Evolutionary conservation across 305 asterid species (phyloP).

Genomic region (Ilex paraguariensis): DNA sequence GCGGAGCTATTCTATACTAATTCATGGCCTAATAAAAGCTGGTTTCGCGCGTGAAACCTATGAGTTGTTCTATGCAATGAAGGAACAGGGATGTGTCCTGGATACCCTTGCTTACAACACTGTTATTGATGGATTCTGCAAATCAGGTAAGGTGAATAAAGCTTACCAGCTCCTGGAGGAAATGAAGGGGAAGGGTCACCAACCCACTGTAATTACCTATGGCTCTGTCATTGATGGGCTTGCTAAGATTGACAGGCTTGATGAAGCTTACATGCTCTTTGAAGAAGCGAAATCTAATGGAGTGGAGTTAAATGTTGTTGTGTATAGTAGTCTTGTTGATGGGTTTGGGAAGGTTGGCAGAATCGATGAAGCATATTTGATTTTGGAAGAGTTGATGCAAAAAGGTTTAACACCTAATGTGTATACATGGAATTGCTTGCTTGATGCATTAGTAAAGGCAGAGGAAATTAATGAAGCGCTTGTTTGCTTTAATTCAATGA

Average conservation of each 20-base stretch:
- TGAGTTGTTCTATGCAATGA: conserved; percentile 79
- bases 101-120: conserved; percentile 89
- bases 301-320: conserved; percentile 62
- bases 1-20: conserved; percentile 81
- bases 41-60: conserved; percentile 88
- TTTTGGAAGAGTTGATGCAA: conserved; percentile 95
- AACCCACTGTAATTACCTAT: conserved; percentile 89
- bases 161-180: conserved; percentile 96
- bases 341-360: conserved; percentile 97
- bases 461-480: conserved; percentile 92
- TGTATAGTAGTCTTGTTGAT: conserved; percentile 84
- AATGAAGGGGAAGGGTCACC: conserved; percentile 78
- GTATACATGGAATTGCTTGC: conserved; percentile 96
- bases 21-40: conserved; percentile 80
- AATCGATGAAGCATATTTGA: conserved; percentile 88
- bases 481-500: conserved; percentile 93
- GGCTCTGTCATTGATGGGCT: conserved; percentile 97
- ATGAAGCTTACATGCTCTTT: conserved; percentile 94
- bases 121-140: conserved; percentile 90
- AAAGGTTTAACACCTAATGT: conserved; percentile 62
- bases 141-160: conserved; percentile 91
- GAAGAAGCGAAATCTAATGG: conserved; percentile 94
- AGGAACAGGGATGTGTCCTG: conserved; percentile 79
- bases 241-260: conserved; percentile 92
- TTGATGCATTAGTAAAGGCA: conserved; percentile 89